Percentiles rank a stretch among this genome's conserved stretches.
phyloP scores from a whole-genome alignment of 2,329 filamentous ascomycete species.

The Aschersonia sp. region DNA sequence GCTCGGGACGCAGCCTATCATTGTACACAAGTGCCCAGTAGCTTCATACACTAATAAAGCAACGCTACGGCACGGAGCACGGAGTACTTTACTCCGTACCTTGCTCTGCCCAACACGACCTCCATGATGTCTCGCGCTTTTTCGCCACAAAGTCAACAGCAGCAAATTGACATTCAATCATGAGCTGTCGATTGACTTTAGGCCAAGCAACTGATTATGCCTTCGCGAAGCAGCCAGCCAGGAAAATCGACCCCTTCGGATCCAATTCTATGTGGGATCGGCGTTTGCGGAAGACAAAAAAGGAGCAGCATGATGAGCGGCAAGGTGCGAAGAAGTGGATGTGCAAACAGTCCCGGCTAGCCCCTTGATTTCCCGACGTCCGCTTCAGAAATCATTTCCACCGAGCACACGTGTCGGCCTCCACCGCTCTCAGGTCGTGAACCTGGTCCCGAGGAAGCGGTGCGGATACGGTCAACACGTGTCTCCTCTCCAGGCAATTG shows the following conservation, averaged over 20 bases:
- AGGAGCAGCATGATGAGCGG: not conserved
- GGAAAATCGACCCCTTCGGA: not conserved
- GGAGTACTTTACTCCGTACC: too few relatives aligned
- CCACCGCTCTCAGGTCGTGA: too few relatives aligned
- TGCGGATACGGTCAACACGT: too few relatives aligned
- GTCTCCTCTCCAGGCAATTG: too few relatives aligned
- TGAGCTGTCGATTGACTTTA: not conserved
- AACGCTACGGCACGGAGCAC: not conserved
- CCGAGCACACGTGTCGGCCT: not conserved
- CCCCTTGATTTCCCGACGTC: slow-evolving; percentile 3
- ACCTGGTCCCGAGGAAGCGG: too few relatives aligned
- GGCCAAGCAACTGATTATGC: not conserved
- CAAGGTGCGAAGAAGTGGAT: not conserved
- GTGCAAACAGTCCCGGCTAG: slow-evolving; percentile 1
- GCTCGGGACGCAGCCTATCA: not conserved
- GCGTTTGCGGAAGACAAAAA: not conserved
- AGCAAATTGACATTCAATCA: too few relatives aligned
- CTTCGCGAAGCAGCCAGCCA: not conserved
- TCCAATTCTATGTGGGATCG: not conserved
- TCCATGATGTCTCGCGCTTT: too few relatives aligned
- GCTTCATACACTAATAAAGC: not conserved
- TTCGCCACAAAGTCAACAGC: too few relatives aligned
- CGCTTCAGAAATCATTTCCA: not conserved
- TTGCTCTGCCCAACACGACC: too few relatives aligned
- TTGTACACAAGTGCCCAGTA: not conserved